Percentiles rank a stretch among this genome's conserved stretches.
Conservation (phyloP, 495 filamentous ascomycete species). For the Talaromyces ruber region DNA sequence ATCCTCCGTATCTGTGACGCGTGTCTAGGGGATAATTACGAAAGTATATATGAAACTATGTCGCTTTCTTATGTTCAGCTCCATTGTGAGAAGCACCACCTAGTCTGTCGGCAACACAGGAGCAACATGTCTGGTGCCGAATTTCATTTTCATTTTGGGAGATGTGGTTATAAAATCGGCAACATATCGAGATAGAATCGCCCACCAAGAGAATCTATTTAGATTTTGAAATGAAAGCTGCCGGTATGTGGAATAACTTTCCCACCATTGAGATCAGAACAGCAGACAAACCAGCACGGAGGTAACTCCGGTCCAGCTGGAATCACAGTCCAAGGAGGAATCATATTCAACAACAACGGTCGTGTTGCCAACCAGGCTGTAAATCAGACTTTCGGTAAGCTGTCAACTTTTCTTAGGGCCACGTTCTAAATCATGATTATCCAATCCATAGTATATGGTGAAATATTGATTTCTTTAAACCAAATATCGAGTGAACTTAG, state of each 20-base stretch:
- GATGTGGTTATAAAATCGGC: conserved; percentile 19
- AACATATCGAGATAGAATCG: conserved; percentile 11
- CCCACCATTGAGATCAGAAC: conserved; percentile 12
- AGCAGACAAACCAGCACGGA: neutral
- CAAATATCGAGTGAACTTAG: no score
- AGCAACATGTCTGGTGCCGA: neutral
- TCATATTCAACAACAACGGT: neutral
- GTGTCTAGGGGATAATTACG: neutral
- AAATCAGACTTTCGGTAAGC: neutral
- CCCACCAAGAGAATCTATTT: conserved; percentile 12
- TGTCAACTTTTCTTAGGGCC: neutral
- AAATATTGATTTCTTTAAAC: no score
- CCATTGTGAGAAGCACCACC: neutral
- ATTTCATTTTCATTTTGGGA: conserved; percentile 12
- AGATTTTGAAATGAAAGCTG: conserved; percentile 30
- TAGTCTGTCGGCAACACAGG: neutral
- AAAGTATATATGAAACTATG: neutral
- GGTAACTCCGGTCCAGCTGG: no score
- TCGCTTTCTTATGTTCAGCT: conserved; percentile 4
- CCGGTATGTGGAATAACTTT: conserved; percentile 22
- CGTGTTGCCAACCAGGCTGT: neutral
- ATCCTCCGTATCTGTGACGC: neutral
- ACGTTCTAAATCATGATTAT: no score
- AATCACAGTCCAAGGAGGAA: neutral
- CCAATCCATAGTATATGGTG: no score